Base-by-base conservation (phyloP, 148 eudicot genomes). In the Fallopia convolvulus region DNA sequence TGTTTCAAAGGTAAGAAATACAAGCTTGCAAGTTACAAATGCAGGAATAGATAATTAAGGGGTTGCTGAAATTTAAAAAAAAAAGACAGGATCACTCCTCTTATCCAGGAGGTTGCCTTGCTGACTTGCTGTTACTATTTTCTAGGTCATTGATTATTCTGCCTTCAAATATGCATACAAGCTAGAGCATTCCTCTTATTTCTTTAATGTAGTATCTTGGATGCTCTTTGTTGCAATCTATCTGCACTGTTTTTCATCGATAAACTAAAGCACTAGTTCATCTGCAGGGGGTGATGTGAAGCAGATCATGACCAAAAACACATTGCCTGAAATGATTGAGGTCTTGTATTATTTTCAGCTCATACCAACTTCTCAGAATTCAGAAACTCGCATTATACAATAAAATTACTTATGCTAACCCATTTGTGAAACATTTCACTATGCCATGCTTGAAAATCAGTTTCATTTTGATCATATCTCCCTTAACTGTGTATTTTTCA, bases 251-350 rank as follows among this genome's bases (percentile, higher is more conserved):
- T n/a, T 78, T 74, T 73, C 66, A 26, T 71, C 75, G 5, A 71
- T 83, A 33, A 76, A 48, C 80, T 78, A 80, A 82, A 81, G 77
- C 81, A 82, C 81, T 75, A 84, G 82, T 90, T 86, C 76, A 76
- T 85, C 76, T 91, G 94, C 90, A 90, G 98, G 97, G 79, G 98
- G 94, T 80, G 98, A 90, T 86, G 93, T 90, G 89, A 94, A 94
- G 97, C 82, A 81, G 85, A 92, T 94, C 74, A 55, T 79, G 55
- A 75, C 80, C 79, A 85, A 87, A 70, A 88, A 89, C 77, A 84
- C 74, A 81, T 83, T 84, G 83, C 75, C 90, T 42, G 91, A 89
- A 81, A 81, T 91, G 83, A 91, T 93, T 82, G 82, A 93, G 98
- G 97, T 93, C 82, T 77, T 78, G 60, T 46, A 36, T 83, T 78